phyloP scores from a whole-genome alignment of 2,329 filamentous ascomycete genomes.

The Parastagonospora nodorum region DNA sequence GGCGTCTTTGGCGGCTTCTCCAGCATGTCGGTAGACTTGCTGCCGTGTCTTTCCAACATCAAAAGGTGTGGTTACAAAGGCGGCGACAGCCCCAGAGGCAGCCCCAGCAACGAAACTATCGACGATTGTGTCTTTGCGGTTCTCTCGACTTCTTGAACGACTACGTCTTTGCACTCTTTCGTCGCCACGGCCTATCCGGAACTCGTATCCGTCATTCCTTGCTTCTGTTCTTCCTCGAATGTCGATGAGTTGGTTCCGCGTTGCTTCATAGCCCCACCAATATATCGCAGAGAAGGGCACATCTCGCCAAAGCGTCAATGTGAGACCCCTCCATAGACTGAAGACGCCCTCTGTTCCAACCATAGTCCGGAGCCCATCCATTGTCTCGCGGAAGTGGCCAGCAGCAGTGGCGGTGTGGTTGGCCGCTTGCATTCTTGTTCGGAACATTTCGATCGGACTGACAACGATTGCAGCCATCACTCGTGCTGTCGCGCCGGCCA shows the following conservation, averaged over 20 bases:
- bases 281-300: slow-evolving; percentile 97
- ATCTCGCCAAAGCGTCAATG: slow-evolving; percentile 91
- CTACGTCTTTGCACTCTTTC: slow-evolving; percentile 36
- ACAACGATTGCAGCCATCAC: slow-evolving; percentile 81
- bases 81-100: slow-evolving; percentile 79
- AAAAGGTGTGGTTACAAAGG: slow-evolving; percentile 90
- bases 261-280: slow-evolving; percentile 96
- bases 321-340: slow-evolving; percentile 88
- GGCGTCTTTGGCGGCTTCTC: slow-evolving; percentile 44
- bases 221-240: slow-evolving; percentile 60
- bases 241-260: slow-evolving; percentile 73
- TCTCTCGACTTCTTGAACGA: slow-evolving; percentile 68
- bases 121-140: slow-evolving; percentile 76
- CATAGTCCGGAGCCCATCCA: slow-evolving; percentile 78
- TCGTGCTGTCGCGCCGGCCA: slow-evolving; percentile 78
- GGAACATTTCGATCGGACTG: slow-evolving; percentile 90
- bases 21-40: slow-evolving; percentile 74
- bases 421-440: slow-evolving; percentile 87
- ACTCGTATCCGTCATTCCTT: slow-evolving; percentile 35
- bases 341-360: slow-evolving; percentile 75
- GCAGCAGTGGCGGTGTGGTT: slow-evolving; percentile 51
- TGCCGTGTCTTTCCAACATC: slow-evolving; percentile 97
- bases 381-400: slow-evolving; percentile 77
- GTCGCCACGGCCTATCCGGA: slow-evolving; percentile 40
- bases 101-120: slow-evolving; percentile 92